A percentile compares a stretch with the other conserved stretches of the same genome.
Evolutionary conservation across 345 rosid genomes (phyloP).

Genomic region (Salix arbutifolia): DNA sequence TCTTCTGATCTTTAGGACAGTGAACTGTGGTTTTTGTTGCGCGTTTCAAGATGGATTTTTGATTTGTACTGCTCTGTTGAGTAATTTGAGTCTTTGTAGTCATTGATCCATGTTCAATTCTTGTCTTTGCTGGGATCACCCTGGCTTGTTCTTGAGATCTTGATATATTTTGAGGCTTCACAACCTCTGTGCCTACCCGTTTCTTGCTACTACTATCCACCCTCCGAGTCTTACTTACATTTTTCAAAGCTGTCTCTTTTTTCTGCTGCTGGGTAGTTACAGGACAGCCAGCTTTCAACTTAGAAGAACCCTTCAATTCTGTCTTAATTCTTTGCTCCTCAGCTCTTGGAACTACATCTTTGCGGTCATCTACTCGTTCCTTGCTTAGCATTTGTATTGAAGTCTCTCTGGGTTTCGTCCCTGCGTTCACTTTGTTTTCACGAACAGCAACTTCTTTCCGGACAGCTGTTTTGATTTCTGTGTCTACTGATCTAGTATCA

Average conservation of each 20-base stretch:
- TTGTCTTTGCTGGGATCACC: slow-evolving; percentile 22
- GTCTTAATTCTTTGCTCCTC: slow-evolving; percentile 37
- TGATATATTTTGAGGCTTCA: slow-evolving; percentile 35
- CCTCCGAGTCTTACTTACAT: slow-evolving; percentile 34
- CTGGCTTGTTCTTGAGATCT: slow-evolving; percentile 38
- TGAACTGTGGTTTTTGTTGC: slow-evolving; percentile 8
- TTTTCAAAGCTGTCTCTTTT: slow-evolving; percentile 28
- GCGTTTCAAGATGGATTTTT: slow-evolving; percentile 26
- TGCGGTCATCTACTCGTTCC: slow-evolving; percentile 26
- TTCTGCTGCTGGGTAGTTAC: slow-evolving; percentile 22
- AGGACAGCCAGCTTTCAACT: slow-evolving; percentile 23
- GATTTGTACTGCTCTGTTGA: slow-evolving; percentile 8
- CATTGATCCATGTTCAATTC: slow-evolving; percentile 30
- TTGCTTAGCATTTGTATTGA: slow-evolving; percentile 27
- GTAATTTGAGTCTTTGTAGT: slow-evolving; percentile 19
- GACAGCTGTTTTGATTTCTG: slow-evolving; percentile 30
- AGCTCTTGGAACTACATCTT: slow-evolving; percentile 16
- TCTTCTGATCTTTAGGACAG: slow-evolving; percentile 23
- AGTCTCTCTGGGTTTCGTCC: slow-evolving; percentile 22
- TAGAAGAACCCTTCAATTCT: slow-evolving; percentile 30
- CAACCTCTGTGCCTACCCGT: slow-evolving; percentile 26
- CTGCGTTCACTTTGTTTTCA: slow-evolving; percentile 12
- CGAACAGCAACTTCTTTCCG: slow-evolving; percentile 24
- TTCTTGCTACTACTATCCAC: slow-evolving; percentile 22
- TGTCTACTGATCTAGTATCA: slow-evolving; percentile 19